Evolutionary conservation across 1,284 basidiomycete species (phyloP).

Genomic region (Irpex sp.): DNA sequence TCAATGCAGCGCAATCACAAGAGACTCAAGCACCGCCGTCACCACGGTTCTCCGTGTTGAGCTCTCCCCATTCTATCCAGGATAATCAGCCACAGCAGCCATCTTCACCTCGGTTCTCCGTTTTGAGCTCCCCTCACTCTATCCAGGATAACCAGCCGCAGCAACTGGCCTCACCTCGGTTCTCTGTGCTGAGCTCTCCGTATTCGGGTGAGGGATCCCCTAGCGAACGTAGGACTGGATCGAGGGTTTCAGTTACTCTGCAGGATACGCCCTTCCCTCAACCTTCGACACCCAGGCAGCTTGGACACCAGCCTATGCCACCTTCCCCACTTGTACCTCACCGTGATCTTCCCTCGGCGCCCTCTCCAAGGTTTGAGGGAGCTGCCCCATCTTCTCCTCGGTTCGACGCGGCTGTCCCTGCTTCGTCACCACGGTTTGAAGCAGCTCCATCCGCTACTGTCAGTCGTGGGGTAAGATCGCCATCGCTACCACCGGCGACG

Average conservation of each 20-base stretch:
- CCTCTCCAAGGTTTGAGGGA: slow-evolving; percentile 8
- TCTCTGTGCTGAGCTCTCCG: slow-evolving; percentile 42
- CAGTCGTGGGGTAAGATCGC: not conserved
- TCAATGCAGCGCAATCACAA: not conserved
- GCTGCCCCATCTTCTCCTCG: slow-evolving; percentile 5
- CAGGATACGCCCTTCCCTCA: slow-evolving; percentile 6
- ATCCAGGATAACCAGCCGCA: slow-evolving; percentile 3
- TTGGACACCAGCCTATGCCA: slow-evolving; percentile 2
- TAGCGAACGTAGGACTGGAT: not conserved
- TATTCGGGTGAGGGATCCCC: slow-evolving; percentile 27
- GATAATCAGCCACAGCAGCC: slow-evolving; percentile 12
- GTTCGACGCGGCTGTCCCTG: not conserved
- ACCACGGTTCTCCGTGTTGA: not conserved
- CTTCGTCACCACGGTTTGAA: not conserved
- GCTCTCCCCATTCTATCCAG: not conserved
- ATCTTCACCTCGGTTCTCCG: slow-evolving; percentile 24
- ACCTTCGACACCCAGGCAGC: not conserved
- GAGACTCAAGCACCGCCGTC: not conserved
- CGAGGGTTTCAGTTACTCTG: slow-evolving; percentile 8
- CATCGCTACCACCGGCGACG: not conserved
- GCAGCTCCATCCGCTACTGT: not conserved
- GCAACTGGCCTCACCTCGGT: slow-evolving; percentile 28
- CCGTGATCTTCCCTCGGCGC: not conserved
- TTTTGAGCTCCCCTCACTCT: not conserved
- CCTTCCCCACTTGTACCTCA: slow-evolving; percentile 2